Evolutionary conservation across 2,329 filamentous ascomycete genomes (phyloP).

Genomic region (Verticillium longisporum): DNA sequence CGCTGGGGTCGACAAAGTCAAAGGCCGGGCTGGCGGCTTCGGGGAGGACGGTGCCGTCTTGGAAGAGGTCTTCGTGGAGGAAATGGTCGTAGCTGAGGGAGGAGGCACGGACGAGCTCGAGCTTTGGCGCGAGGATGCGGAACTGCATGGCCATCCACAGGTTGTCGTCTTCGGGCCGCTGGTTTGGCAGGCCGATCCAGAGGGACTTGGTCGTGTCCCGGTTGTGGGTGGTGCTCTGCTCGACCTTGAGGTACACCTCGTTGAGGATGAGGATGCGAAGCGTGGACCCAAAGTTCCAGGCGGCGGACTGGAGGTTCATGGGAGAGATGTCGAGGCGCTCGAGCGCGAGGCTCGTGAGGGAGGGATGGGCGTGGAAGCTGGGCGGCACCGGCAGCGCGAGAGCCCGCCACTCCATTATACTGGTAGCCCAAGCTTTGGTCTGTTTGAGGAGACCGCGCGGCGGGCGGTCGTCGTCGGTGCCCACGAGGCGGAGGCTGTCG

Average conservation of each 20-base stretch:
- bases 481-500: slow-evolving; percentile 39
- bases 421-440: slow-evolving; percentile 27
- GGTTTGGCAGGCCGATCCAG: slow-evolving; percentile 39
- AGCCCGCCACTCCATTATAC: slow-evolving; percentile 30
- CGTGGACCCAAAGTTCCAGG: slow-evolving; percentile 26
- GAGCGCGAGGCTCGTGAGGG: slow-evolving; percentile 36
- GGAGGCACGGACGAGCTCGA: slow-evolving; percentile 35
- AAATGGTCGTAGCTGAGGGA: slow-evolving; percentile 37
- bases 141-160: slow-evolving; percentile 35
- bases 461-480: slow-evolving; percentile 32
- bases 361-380: slow-evolving; percentile 17
- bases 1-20: slow-evolving; percentile 34
- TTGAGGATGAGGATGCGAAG: slow-evolving; percentile 38
- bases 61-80: slow-evolving; percentile 21
- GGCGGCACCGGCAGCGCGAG: slow-evolving; percentile 29
- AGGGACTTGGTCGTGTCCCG: slow-evolving; percentile 26
- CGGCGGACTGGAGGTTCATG: slow-evolving; percentile 24
- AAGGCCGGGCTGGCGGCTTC: slow-evolving; percentile 23
- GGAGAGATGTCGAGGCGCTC: slow-evolving; percentile 31
- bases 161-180: slow-evolving; percentile 25
- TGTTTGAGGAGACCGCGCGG: slow-evolving; percentile 26
- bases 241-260: slow-evolving; percentile 32
- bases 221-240: slow-evolving; percentile 25
- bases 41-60: slow-evolving; percentile 6
- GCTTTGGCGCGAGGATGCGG: slow-evolving; percentile 24